A percentile compares a stretch with the other conserved stretches of the same genome.
Evolutionary conservation across 768 basidiomycete genomes (phyloP).

Genomic region (Auriscalpium microsporum): DNA sequence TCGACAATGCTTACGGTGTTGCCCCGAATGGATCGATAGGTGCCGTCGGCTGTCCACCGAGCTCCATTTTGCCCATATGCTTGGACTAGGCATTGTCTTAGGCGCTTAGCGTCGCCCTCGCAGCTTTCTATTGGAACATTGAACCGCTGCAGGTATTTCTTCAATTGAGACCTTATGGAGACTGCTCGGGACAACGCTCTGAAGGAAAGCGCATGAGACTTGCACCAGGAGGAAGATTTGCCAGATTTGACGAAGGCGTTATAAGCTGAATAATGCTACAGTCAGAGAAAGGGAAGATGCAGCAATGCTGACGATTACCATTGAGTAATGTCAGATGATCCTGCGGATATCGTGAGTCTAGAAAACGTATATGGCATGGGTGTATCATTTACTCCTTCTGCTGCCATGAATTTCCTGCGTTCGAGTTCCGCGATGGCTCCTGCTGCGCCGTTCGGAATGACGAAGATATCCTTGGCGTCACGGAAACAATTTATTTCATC

Average conservation of each 20-base stretch:
- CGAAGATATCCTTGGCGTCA: slow-evolving; percentile 69
- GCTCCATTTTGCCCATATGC: slow-evolving; percentile 96
- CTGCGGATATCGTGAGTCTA: slow-evolving; percentile 30
- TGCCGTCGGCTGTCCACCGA: slow-evolving; percentile 85
- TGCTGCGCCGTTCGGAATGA: slow-evolving; percentile 77
- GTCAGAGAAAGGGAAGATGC: not conserved
- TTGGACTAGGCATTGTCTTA: slow-evolving; percentile 83
- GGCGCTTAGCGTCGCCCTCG: slow-evolving; percentile 73
- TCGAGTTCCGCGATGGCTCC: slow-evolving; percentile 89
- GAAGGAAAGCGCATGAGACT: slow-evolving; percentile 85
- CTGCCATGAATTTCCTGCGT: slow-evolving; percentile 91
- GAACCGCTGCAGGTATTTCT: slow-evolving; percentile 92
- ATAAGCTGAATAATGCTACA: slow-evolving; percentile 48
- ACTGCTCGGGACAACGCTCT: slow-evolving; percentile 89
- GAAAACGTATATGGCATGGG: not conserved
- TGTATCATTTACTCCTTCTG: slow-evolving; percentile 75
- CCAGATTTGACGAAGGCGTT: slow-evolving; percentile 86
- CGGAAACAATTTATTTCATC: not conserved
- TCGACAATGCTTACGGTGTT: slow-evolving; percentile 44
- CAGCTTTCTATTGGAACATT: slow-evolving; percentile 77
- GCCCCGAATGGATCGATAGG: slow-evolving; percentile 82
- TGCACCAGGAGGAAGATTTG: slow-evolving; percentile 87
- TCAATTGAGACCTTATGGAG: slow-evolving; percentile 89
- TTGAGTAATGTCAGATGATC: slow-evolving; percentile 94
- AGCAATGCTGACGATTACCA: slow-evolving; percentile 36